phyloP scores from a whole-genome alignment of 768 basidiomycete genomes.

The Pleurotus platypus region DNA sequence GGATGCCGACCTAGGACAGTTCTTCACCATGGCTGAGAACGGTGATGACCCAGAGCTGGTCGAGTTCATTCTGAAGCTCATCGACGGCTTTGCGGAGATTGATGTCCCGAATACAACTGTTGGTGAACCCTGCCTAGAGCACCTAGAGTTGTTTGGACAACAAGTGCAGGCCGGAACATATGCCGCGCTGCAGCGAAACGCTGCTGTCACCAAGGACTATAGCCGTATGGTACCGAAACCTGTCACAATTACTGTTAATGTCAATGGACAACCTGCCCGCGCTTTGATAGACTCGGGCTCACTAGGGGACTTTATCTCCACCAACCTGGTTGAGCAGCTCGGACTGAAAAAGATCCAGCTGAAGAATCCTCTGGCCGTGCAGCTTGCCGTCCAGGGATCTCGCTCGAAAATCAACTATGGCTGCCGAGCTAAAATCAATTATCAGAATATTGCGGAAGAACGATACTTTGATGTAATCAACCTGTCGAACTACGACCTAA shows the following conservation, averaged over 20 bases:
- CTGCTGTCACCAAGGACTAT: conserved; percentile 9
- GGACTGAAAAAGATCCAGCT: conserved; percentile 20
- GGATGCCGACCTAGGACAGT: too few relatives aligned
- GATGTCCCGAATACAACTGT: too few relatives aligned
- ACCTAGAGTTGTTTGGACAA: background rate
- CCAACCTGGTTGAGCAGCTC: conserved; percentile 29
- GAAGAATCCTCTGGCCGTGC: conserved; percentile 27
- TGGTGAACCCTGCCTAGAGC: too few relatives aligned
- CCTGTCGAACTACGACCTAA: conserved; percentile 31
- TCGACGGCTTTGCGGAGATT: too few relatives aligned
- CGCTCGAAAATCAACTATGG: conserved; percentile 14
- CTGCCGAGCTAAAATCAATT: conserved; percentile 19
- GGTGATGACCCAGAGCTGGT: too few relatives aligned
- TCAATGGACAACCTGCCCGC: conserved; percentile 26
- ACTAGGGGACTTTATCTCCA: conserved; percentile 11
- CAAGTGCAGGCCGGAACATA: background rate
- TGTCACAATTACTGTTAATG: conserved; percentile 20
- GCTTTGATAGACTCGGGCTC: conserved; percentile 21
- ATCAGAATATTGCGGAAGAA: conserved; percentile 26
- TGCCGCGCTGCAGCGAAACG: conserved; percentile 6
- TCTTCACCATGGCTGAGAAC: too few relatives aligned
- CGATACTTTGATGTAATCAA: conserved; percentile 33
- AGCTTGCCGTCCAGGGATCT: too few relatives aligned
- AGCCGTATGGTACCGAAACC: conserved; percentile 22
- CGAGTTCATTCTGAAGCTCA: too few relatives aligned